These are phyloP conservation scores for Kalanchoe fedtschenkoi DNA, from an alignment of 164 flowering plant genomes.

Conservation along the genomic window DNA sequence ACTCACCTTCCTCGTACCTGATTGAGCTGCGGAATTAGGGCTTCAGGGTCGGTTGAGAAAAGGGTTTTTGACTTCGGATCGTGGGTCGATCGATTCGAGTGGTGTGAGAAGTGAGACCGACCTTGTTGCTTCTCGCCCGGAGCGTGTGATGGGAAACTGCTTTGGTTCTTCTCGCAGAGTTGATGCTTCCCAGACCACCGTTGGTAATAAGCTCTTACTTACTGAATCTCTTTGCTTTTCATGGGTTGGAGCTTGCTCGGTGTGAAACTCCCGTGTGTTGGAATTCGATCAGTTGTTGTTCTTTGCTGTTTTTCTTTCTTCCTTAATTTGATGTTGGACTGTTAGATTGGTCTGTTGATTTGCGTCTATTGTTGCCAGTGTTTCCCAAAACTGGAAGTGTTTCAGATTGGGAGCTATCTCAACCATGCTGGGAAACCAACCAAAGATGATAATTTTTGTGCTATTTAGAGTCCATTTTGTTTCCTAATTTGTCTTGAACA, in stretches of 20 bases:
- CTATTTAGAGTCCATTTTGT: too few relatives aligned
- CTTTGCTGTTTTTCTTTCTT: too few relatives aligned
- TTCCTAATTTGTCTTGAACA: too few relatives aligned
- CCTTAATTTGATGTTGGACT: neutral
- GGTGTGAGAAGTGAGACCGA: neutral
- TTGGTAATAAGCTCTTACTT: slow-evolving; percentile 1
- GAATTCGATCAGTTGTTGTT: too few relatives aligned
- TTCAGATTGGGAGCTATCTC: too few relatives aligned
- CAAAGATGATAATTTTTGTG: too few relatives aligned
- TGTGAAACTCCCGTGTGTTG: neutral
- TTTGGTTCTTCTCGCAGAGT: slow-evolving; percentile 39
- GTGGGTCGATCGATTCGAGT: neutral
- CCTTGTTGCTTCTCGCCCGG: neutral
- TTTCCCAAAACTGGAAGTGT: too few relatives aligned
- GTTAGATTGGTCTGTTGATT: too few relatives aligned
- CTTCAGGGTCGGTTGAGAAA: neutral
- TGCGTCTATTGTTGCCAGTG: too few relatives aligned
- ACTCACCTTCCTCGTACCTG: neutral
- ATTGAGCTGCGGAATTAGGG: neutral
- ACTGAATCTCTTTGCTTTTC: neutral
- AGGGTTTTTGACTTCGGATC: neutral
- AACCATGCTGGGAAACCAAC: too few relatives aligned
- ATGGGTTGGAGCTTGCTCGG: too few relatives aligned
- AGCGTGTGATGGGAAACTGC: slow-evolving; percentile 49
- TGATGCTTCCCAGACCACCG: slow-evolving; percentile 23